These are phyloP conservation scores for Cercospora beticola DNA, from an alignment of 2,329 filamentous ascomycete genomes.

Conservation along the genomic window DNA sequence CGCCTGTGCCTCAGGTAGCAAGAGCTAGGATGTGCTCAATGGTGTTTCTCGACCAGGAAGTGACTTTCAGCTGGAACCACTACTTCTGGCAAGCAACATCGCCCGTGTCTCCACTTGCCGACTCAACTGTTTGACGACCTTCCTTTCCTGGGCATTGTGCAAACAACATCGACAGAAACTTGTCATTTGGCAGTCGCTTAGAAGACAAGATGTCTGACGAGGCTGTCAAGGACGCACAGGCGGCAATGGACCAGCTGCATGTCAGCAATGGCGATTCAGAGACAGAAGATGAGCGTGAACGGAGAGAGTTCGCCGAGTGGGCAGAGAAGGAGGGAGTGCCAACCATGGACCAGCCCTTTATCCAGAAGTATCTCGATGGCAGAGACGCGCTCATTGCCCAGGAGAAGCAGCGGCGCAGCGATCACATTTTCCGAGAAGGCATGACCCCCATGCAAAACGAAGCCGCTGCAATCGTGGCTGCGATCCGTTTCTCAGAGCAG, in stretches of 20 bases:
- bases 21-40: background rate
- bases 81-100: background rate
- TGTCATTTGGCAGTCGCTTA: background rate
- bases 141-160: slow-evolving; percentile 6
- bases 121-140: background rate
- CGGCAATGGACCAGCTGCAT: background rate
- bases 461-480: slow-evolving; percentile 76
- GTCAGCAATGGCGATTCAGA: slow-evolving; percentile 6
- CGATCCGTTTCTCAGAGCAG: slow-evolving; percentile 76
- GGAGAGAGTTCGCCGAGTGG: slow-evolving; percentile 6
- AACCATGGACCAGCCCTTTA: slow-evolving; percentile 65
- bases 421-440: slow-evolving; percentile 68
- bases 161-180: slow-evolving; percentile 1
- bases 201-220: background rate
- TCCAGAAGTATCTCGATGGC: slow-evolving; percentile 77
- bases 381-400: slow-evolving; percentile 73
- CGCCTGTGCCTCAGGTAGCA: background rate
- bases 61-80: background rate
- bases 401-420: slow-evolving; percentile 78
- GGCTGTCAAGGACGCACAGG: background rate
- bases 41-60: background rate
- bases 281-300: slow-evolving; percentile 5
- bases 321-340: slow-evolving; percentile 43
- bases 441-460: slow-evolving; percentile 76
- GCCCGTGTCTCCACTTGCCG: background rate